These are phyloP conservation scores for Tricholoma bakamatsutake DNA, from an alignment of 768 basidiomycete species.

Conservation along the genomic window DNA sequence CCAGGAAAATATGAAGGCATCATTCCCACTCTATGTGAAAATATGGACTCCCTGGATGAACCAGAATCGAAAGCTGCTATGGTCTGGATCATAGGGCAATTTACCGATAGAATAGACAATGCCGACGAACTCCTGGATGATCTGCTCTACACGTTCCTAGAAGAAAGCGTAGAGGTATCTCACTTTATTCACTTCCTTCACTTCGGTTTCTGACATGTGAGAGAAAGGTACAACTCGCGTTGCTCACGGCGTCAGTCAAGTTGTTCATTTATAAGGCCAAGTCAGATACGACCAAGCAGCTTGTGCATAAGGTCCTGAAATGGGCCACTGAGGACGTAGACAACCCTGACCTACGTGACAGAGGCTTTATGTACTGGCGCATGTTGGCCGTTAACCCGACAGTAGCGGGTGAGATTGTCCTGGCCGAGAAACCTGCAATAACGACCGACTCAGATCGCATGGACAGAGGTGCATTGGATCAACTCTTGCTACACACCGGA, in stretches of 20 bases:
- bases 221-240: slow-evolving; percentile 84
- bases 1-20: slow-evolving; percentile 96
- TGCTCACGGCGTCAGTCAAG: slow-evolving; percentile 93
- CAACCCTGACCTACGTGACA: slow-evolving; percentile 94
- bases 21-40: slow-evolving; percentile 89
- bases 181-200: not conserved
- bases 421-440: slow-evolving; percentile 91
- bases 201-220: not conserved
- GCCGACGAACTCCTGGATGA: slow-evolving; percentile 95
- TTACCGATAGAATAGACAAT: slow-evolving; percentile 92
- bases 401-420: slow-evolving; percentile 83
- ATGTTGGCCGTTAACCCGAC: slow-evolving; percentile 89
- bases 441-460: slow-evolving; percentile 98
- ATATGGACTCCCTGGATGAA: slow-evolving; percentile 88
- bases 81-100: slow-evolving; percentile 98
- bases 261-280: slow-evolving; percentile 87
- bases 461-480: slow-evolving; percentile 95
- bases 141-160: slow-evolving; percentile 79
- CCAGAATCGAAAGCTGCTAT: slow-evolving; percentile 96
- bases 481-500: slow-evolving; percentile 88
- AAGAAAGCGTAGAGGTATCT: slow-evolving; percentile 88
- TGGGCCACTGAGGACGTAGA: slow-evolving; percentile 97
- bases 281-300: slow-evolving; percentile 78
- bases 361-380: slow-evolving; percentile 99
- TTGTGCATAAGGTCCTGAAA: slow-evolving; percentile 93